Conservation (phyloP, 352 stramenopile species). For the Elongisporangium anandrum region DNA sequence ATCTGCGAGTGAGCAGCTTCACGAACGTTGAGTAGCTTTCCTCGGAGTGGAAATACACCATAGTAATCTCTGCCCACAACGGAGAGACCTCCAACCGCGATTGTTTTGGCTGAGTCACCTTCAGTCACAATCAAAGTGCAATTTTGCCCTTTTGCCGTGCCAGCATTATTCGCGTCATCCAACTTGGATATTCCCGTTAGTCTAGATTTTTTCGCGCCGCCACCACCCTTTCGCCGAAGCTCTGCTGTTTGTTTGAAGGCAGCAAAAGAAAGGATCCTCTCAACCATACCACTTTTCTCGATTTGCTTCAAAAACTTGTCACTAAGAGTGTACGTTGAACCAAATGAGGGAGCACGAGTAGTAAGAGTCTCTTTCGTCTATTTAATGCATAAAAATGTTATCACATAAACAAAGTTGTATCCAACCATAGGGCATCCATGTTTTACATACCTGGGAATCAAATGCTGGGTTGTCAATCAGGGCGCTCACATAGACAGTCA, state of each 20-base stretch:
- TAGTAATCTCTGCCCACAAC: slow-evolving; percentile 96
- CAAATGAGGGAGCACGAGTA: slow-evolving; percentile 79
- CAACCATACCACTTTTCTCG: slow-evolving; percentile 87
- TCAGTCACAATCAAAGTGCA: slow-evolving; percentile 99
- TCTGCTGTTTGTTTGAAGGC: slow-evolving; percentile 91
- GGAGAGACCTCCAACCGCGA: slow-evolving; percentile 95
- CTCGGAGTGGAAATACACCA: slow-evolving; percentile 96
- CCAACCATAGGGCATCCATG: too few species aligned
- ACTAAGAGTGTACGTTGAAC: slow-evolving; percentile 81
- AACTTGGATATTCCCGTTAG: slow-evolving; percentile 94
- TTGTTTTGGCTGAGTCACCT: slow-evolving; percentile 97
- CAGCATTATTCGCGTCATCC: slow-evolving; percentile 96
- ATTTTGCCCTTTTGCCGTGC: slow-evolving; percentile 81
- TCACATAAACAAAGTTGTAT: neutral
- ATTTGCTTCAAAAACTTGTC: slow-evolving; percentile 88
- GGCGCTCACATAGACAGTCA: slow-evolving; percentile 95
- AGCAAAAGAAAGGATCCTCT: slow-evolving; percentile 89
- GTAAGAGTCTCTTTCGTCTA: slow-evolving; percentile 97
- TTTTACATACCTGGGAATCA: slow-evolving; percentile 89
- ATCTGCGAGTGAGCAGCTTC: slow-evolving; percentile 97
- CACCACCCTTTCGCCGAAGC: slow-evolving; percentile 85
- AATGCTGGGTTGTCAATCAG: slow-evolving; percentile 98
- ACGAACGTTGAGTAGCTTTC: slow-evolving; percentile 99
- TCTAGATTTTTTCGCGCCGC: slow-evolving; percentile 71
- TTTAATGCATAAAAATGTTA: slow-evolving; percentile 2